phyloP scores from a whole-genome alignment of 2,329 filamentous ascomycete genomes.

The Domatiomyces catenatus region DNA sequence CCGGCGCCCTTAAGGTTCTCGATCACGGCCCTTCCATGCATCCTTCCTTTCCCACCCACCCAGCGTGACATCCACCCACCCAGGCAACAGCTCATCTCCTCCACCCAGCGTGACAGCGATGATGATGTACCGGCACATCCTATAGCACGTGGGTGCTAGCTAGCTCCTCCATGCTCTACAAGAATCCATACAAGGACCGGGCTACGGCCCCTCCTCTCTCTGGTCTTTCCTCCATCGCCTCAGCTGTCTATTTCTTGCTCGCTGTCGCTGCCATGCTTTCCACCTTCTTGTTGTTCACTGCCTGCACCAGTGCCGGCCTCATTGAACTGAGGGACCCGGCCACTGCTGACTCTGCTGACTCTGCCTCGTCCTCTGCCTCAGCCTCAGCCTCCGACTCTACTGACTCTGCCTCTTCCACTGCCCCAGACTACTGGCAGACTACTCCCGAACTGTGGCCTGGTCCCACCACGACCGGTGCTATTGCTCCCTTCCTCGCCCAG shows the following conservation, averaged over 20 bases:
- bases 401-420: constrained; percentile 3
- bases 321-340: constrained; percentile 1
- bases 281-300: constrained; percentile 2
- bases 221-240: background rate
- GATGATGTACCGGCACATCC: background rate
- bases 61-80: background rate
- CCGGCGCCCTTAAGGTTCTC: too few relatives aligned
- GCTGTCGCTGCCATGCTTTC: background rate
- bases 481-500: constrained; percentile 54
- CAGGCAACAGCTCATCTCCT: background rate
- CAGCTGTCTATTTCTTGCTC: background rate
- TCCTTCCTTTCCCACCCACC: background rate
- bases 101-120: background rate
- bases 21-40: too few relatives aligned
- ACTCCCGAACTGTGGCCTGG: constrained; percentile 11
- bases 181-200: background rate
- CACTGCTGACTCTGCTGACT: too few relatives aligned
- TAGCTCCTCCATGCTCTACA: background rate
- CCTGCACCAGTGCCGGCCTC: constrained; percentile 6
- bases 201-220: background rate
- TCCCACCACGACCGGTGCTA: constrained; percentile 41
- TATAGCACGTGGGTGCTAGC: background rate
- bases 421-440: constrained; percentile 15
- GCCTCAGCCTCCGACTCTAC: background rate
- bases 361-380: too few relatives aligned